A percentile compares a stretch with the other conserved stretches of the same genome.
Evolutionary conservation across 2,329 filamentous ascomycete species (phyloP).

Genomic region (Beauveria medogensis): DNA sequence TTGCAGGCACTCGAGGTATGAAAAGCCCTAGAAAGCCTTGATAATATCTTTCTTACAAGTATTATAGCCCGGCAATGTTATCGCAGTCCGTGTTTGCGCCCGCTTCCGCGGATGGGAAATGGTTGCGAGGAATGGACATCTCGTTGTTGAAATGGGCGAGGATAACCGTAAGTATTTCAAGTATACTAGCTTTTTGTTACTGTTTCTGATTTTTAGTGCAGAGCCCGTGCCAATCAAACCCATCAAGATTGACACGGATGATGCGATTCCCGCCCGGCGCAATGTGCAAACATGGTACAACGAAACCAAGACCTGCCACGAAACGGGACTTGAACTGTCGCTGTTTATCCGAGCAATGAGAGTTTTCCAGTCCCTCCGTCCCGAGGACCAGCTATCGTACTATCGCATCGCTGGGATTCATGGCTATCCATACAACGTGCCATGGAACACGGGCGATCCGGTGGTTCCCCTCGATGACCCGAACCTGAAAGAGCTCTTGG

Average conservation of each 20-base stretch:
- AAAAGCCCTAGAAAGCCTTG: neutral
- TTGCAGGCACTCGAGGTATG: slow-evolving; percentile 8
- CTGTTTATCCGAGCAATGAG: neutral
- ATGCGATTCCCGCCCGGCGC: neutral
- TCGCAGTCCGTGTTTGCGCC: slow-evolving; percentile 12
- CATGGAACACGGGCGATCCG: neutral
- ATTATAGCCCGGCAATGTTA: slow-evolving; percentile 9
- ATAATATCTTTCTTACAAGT: neutral
- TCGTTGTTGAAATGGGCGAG: slow-evolving; percentile 10
- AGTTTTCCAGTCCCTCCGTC: neutral
- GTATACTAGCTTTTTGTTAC: too few relatives aligned
- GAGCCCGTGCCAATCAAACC: neutral
- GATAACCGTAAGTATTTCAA: neutral
- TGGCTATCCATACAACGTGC: neutral
- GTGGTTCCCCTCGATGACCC: neutral
- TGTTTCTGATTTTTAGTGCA: neutral
- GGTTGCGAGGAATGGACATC: slow-evolving; percentile 1
- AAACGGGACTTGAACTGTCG: neutral
- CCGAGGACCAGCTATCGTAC: neutral
- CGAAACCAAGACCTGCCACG: neutral
- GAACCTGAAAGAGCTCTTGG: neutral
- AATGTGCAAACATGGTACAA: neutral
- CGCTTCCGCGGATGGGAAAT: slow-evolving; percentile 9
- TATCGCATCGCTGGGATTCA: neutral
- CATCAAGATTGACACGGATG: neutral